Evolutionary conservation across 2,329 filamentous ascomycete species (phyloP), one percentile per base, ranked within the genome.

Genomic region (Cercospora zeae-maydis): DNA sequence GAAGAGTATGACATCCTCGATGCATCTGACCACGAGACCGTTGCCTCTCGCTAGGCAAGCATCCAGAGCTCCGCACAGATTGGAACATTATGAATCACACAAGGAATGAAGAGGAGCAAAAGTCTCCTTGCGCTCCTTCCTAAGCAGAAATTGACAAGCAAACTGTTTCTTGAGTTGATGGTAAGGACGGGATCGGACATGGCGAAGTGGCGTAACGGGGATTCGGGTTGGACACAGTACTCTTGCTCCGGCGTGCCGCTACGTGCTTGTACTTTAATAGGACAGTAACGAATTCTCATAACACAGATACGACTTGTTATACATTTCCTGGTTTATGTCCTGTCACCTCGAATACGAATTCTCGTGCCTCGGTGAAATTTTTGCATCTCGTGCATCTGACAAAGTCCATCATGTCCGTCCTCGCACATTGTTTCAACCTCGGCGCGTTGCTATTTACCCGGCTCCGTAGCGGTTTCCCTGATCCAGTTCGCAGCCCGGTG

Each of bases 1-100:
- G 95, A 98, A 76, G 95, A 99, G 79, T 99, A 98, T 76, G 95
- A 99, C 73, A 93, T 98, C 68, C 86, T 98, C 51, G 92, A 97
- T 79, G 93, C 92, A 47, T 96, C 91, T 63, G 93, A 98, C 69
- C 91, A 96, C 76, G 93, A 98, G 70, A 76, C 74, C 49, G 70
- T 76, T 45, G 71, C 72, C 21, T 73, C 63, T 24, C 54, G 51
- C 53, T 61, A 61, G 24, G 39, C n/a, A n/a, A 49, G 24, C 6
- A 24, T 36, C 8, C 5, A n/a, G 27, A 54, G 21, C 33, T 33
- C 36, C 49, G 30, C 56, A 49, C 45, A 54, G 62, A 61, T 19
- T 51, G 59, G 34, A 30, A 52, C 19, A 16, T 51, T 33, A 37
- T 45, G n/a, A 24, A 42, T 19, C 37, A 42, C 36, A 33, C 19